These are phyloP conservation scores for Colletotrichum agaves DNA, from an alignment of 2,329 filamentous ascomycete species.

Conservation along the genomic window DNA sequence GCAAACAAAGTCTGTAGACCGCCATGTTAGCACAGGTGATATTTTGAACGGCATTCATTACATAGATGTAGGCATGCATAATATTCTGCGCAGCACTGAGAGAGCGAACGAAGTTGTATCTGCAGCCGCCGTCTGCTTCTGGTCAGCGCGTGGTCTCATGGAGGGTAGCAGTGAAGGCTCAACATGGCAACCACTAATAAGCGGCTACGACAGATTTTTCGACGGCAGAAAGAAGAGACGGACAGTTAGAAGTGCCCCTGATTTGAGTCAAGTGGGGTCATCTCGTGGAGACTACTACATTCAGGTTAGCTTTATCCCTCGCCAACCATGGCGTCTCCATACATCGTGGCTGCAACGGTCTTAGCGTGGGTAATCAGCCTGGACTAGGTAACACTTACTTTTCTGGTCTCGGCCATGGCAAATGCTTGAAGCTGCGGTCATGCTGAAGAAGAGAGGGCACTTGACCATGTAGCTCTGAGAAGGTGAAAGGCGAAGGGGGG, in stretches of 20 bases:
- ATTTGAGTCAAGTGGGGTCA: conserved; percentile 67
- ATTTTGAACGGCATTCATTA: too few species aligned
- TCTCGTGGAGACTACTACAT: conserved; percentile 64
- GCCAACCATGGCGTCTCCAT: too few species aligned
- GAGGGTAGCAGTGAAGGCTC: neutral
- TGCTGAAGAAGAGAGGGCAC: conserved; percentile 50
- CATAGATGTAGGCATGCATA: conserved; percentile 70
- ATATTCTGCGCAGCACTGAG: conserved; percentile 62
- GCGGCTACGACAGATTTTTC: neutral
- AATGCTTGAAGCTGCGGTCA: conserved; percentile 14
- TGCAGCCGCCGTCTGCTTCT: conserved; percentile 55
- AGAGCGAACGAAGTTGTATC: conserved; percentile 60
- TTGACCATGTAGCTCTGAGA: conserved; percentile 66
- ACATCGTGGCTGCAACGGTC: too few species aligned
- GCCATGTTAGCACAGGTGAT: too few species aligned
- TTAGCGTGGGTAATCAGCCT: too few species aligned
- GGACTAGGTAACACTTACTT: conserved; percentile 48
- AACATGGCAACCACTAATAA: neutral
- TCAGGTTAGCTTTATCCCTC: neutral
- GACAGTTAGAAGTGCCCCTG: conserved; percentile 66
- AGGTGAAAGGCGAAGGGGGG: conserved; percentile 39
- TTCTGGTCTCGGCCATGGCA: conserved; percentile 54
- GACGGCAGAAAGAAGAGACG: neutral
- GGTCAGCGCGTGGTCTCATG: conserved; percentile 28
- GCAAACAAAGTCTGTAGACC: conserved; percentile 44